Evolutionary conservation across 2,329 filamentous ascomycete species (phyloP), one percentile per base, ranked within the genome.

Genomic region (Didymella lethalis): DNA sequence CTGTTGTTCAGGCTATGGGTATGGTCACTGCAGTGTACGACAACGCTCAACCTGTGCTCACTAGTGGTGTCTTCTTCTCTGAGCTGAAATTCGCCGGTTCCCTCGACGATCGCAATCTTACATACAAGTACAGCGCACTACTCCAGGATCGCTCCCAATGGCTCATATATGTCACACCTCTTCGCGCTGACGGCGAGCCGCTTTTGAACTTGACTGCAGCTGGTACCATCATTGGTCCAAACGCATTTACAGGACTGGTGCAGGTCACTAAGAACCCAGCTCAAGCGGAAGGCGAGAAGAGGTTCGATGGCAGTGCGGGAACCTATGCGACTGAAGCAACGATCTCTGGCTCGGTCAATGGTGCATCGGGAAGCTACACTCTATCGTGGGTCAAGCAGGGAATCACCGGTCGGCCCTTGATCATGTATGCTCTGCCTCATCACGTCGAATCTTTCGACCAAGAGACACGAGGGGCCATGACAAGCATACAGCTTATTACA

Each of bases 341-440:
- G 3, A 79, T 81, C 0, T 78, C 81, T 34, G 87, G 85, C 3
- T 79, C 79, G 0, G 67, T 70, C 32, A 61, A 66, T 31, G 73
- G 67, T 2, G 41, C 48, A 11, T 80, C 79, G 11, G 94, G 92
- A 11, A 87, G 83, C 11, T 99, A 98, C 75, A 87, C 80, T 0
- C 85, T 98, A 50, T 78, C 80, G 0, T 98, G 90, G 81, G 77
- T 80, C 20, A 95, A 92, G 71, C 84, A 80, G 0, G 95, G 94
- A 6, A 81, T 89, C 29, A 43, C 58, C 14, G 59, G 48, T 32
- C 62, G 85, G 34, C 84, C 82, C 2, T 81, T 97, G 44, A 81
- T 95, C 64, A 96, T 97, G 90, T 98, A 90, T 74, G 93, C 93
- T 18, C 80, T 99, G 50, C 92, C 94, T 38, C 95, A 99, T 76